A percentile compares a stretch with the other conserved stretches of the same genome.
Evolutionary conservation across 2,329 filamentous ascomycete species (phyloP).

Genomic region (Penicillium sp.): DNA sequence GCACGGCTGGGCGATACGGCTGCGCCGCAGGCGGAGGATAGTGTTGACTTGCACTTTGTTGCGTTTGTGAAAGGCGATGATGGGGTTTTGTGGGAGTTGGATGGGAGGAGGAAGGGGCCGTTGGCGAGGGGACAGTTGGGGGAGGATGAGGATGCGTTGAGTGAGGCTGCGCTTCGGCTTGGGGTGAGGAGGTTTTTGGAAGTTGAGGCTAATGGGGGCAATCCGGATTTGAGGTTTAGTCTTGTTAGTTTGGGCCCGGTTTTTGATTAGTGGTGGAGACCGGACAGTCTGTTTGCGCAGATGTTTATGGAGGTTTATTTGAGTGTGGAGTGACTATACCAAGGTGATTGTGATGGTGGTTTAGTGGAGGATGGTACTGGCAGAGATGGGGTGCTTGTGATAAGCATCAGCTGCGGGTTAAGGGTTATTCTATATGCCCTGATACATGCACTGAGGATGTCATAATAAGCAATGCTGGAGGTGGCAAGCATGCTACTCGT

Average conservation of each 20-base stretch:
- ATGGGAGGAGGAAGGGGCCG: conserved; percentile 74
- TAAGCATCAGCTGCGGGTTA: too few relatives aligned
- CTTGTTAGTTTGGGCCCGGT: conserved; percentile 63
- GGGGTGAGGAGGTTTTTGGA: conserved; percentile 67
- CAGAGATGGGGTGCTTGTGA: too few relatives aligned
- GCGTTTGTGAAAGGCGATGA: conserved; percentile 82
- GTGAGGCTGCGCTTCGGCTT: conserved; percentile 72
- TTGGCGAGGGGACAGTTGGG: conserved; percentile 67
- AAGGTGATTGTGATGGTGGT: too few relatives aligned
- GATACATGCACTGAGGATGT: too few relatives aligned
- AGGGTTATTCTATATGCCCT: too few relatives aligned
- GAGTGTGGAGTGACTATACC: too few relatives aligned
- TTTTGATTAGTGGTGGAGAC: conserved; percentile 47
- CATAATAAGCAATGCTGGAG: too few relatives aligned
- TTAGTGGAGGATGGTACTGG: too few relatives aligned
- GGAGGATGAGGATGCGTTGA: conserved; percentile 71
- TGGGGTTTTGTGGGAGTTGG: conserved; percentile 78
- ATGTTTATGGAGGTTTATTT: too few relatives aligned
- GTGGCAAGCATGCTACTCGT: too few relatives aligned
- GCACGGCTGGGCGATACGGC: conserved; percentile 77
- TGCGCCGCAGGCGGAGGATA: conserved; percentile 76
- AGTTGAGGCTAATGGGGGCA: conserved; percentile 60
- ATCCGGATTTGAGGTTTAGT: conserved; percentile 64
- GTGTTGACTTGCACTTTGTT: conserved; percentile 93
- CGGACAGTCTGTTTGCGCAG: too few relatives aligned